These are phyloP conservation scores for Nematocida sp. DNA, from an alignment of 371 early-diverging fungal genomes.

Conservation along the genomic window DNA sequence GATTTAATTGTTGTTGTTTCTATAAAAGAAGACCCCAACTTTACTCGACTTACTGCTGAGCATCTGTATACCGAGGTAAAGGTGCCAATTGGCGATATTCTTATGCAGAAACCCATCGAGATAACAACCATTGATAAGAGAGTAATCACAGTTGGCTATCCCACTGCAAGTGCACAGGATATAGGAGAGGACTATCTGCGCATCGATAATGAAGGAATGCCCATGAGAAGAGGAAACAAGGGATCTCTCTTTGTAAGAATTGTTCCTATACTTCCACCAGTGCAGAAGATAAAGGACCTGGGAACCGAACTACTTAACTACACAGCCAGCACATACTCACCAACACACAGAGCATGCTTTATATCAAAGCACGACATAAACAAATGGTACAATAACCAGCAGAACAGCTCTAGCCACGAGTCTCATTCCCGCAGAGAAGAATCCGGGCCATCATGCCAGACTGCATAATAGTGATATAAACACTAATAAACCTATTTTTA, in stretches of 20 bases:
- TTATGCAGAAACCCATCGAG: background rate
- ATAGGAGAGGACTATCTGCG: slow-evolving; percentile 41
- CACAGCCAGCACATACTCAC: background rate
- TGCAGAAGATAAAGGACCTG: slow-evolving; percentile 1
- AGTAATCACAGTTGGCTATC: slow-evolving; percentile 7
- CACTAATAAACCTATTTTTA: background rate
- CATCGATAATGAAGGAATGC: slow-evolving; percentile 19
- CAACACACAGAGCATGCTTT: slow-evolving; percentile 5
- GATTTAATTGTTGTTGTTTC: slow-evolving; percentile 64
- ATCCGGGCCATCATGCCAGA: slow-evolving; percentile 1
- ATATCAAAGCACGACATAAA: slow-evolving; percentile 11
- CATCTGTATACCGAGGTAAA: slow-evolving; percentile 30
- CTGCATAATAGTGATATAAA: background rate
- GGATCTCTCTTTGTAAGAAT: slow-evolving; percentile 40
- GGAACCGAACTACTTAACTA: background rate
- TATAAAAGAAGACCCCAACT: slow-evolving; percentile 56
- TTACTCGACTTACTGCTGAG: slow-evolving; percentile 32
- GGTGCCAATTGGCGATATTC: slow-evolving; percentile 22
- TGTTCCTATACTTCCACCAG: slow-evolving; percentile 9
- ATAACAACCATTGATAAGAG: slow-evolving; percentile 8
- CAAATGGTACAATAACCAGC: slow-evolving; percentile 3
- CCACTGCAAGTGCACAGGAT: slow-evolving; percentile 12
- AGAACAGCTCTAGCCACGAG: background rate
- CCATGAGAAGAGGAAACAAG: background rate
- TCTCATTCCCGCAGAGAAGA: background rate